These are phyloP conservation scores for Paracamarosporium sp. DNA, from an alignment of 2,329 filamentous ascomycete species.

Conservation along the genomic window DNA sequence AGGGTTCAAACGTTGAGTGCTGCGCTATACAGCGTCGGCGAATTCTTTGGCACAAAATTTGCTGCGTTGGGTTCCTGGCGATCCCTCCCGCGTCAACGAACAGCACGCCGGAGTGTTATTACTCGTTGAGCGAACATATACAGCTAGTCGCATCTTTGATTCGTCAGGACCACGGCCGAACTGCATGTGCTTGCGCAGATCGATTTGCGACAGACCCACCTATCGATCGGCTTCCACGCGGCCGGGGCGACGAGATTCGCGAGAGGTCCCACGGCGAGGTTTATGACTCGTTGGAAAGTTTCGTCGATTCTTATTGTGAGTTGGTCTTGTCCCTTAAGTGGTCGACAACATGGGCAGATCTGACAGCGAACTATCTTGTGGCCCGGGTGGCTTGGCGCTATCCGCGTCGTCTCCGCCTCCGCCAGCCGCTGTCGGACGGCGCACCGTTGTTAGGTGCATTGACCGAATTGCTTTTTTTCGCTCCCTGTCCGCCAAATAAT, in stretches of 20 bases:
- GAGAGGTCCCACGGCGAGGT: neutral
- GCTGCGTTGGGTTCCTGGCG: neutral
- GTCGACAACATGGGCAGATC: constrained; percentile 1
- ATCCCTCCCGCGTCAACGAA: neutral
- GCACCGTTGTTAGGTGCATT: neutral
- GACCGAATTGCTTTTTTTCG: neutral
- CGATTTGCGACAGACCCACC: neutral
- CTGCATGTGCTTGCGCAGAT: neutral
- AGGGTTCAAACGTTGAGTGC: neutral
- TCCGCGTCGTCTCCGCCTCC: neutral
- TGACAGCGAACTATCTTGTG: neutral
- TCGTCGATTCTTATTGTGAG: too few relatives aligned
- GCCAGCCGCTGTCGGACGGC: neutral
- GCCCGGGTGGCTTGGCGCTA: neutral
- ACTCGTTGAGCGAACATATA: neutral
- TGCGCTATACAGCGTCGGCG: neutral
- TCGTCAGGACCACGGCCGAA: neutral
- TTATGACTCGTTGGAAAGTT: neutral
- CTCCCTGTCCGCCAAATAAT: neutral
- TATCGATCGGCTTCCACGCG: constrained; percentile 1
- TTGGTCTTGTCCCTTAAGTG: too few relatives aligned
- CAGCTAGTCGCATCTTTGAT: neutral
- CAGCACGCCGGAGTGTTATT: neutral
- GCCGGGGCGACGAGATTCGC: neutral
- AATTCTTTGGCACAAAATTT: neutral